A percentile compares a stretch with the other conserved stretches of the same genome.
These are phyloP conservation scores for Chalciporus pseudorubinellus DNA, from an alignment of 768 basidiomycete species.

Conservation along the genomic window DNA sequence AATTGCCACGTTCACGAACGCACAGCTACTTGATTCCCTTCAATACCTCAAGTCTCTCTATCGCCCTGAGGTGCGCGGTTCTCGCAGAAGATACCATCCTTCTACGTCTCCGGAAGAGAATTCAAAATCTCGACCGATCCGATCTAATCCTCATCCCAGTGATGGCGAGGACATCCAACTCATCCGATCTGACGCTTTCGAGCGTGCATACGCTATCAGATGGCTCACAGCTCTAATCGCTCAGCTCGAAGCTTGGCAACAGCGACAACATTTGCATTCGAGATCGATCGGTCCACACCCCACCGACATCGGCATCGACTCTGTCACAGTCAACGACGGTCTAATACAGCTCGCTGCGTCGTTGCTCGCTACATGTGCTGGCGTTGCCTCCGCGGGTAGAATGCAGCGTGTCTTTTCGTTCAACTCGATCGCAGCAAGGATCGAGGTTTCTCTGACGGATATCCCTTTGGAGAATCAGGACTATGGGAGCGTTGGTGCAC, in stretches of 20 bases:
- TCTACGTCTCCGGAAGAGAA: not conserved
- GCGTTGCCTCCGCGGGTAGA: constrained; percentile 59
- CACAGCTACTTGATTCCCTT: constrained; percentile 44
- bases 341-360: constrained; percentile 56
- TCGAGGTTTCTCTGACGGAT: constrained; percentile 56
- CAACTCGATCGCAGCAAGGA: constrained; percentile 11
- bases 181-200: constrained; percentile 60
- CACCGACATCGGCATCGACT: not conserved
- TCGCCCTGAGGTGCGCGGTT: constrained; percentile 61
- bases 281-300: not conserved
- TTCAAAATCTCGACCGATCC: not conserved
- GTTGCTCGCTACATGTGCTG: constrained; percentile 62
- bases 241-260: constrained; percentile 26
- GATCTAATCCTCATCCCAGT: not conserved
- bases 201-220: constrained; percentile 62
- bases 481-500: constrained; percentile 72
- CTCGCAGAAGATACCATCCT: constrained; percentile 38
- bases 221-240: constrained; percentile 73
- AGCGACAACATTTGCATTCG: not conserved
- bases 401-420: constrained; percentile 56
- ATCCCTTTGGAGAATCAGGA: constrained; percentile 69
- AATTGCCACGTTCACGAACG: constrained; percentile 35
- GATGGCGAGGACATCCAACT: constrained; percentile 22
- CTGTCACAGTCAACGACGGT: constrained; percentile 25
- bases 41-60: constrained; percentile 54